These are phyloP conservation scores for Microcyclosporella mali DNA, from an alignment of 2,329 filamentous ascomycete species.

Conservation along the genomic window DNA sequence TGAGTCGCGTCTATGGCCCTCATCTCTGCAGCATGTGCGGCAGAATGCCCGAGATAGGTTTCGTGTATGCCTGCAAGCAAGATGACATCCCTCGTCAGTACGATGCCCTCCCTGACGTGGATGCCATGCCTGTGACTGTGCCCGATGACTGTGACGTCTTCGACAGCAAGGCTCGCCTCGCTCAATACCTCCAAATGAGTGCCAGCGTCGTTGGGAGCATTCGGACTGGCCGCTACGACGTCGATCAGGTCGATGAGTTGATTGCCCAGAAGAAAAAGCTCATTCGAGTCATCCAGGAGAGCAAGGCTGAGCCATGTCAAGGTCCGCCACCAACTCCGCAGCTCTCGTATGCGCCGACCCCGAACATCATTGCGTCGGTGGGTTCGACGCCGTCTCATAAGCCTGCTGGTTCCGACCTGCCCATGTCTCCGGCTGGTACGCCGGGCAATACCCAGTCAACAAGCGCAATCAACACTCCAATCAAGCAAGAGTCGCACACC, in stretches of 20 bases:
- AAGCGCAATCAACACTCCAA: slow-evolving; percentile 8
- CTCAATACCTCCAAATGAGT: slow-evolving; percentile 32
- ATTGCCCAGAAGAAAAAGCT: slow-evolving; percentile 38
- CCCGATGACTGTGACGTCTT: slow-evolving; percentile 17
- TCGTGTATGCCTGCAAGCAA: slow-evolving; percentile 67
- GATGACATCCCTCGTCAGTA: slow-evolving; percentile 38
- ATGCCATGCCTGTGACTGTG: slow-evolving; percentile 7
- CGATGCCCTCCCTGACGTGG: slow-evolving; percentile 9
- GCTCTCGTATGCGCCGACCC: background rate
- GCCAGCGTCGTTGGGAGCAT: slow-evolving; percentile 39
- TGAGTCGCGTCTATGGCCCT: slow-evolving; percentile 58
- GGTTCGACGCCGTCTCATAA: slow-evolving; percentile 13
- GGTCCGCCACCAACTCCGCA: no score
- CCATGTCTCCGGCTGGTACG: slow-evolving; percentile 5
- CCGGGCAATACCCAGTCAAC: slow-evolving; percentile 5
- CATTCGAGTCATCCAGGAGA: slow-evolving; percentile 21
- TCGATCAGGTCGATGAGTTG: slow-evolving; percentile 37
- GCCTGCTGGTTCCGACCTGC: slow-evolving; percentile 12
- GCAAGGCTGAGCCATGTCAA: background rate
- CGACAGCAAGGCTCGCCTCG: slow-evolving; percentile 19
- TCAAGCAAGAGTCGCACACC: slow-evolving; percentile 9
- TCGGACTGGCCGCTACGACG: slow-evolving; percentile 37
- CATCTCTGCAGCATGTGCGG: slow-evolving; percentile 55
- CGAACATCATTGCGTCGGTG: slow-evolving; percentile 25
- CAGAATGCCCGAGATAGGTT: slow-evolving; percentile 54